These are phyloP conservation scores for Gossypium sturtianum DNA, from an alignment of 345 rosid species.

Conservation along the genomic window DNA sequence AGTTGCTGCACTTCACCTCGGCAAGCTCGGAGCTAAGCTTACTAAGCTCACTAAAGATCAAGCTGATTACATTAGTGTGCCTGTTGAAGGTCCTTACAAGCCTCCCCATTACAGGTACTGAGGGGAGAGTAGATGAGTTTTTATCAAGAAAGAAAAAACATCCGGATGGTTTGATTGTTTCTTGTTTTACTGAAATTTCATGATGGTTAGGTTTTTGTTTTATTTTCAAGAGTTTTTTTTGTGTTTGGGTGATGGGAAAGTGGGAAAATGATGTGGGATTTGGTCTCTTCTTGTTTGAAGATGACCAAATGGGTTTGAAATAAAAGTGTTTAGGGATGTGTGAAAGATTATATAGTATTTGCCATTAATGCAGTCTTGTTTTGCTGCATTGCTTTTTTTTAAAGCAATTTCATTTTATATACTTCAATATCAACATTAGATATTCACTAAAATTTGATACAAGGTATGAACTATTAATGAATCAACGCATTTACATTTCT, in stretches of 20 bases:
- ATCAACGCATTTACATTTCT: too few relatives aligned
- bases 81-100: conserved; percentile 94
- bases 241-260: conserved; percentile 18
- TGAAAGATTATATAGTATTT: not conserved
- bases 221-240: conserved; percentile 12
- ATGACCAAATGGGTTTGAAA: conserved; percentile 2
- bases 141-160: not conserved
- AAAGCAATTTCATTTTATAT: too few relatives aligned
- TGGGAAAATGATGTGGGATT: not conserved
- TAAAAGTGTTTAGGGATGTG: not conserved
- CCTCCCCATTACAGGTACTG: conserved; percentile 91
- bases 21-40: conserved; percentile 89
- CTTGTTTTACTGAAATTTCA: conserved; percentile 1
- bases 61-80: conserved; percentile 80
- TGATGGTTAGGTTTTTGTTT: conserved; percentile 12
- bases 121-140: conserved; percentile 5
- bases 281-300: conserved; percentile 15
- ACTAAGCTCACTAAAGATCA: conserved; percentile 78
- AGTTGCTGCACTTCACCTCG: conserved; percentile 89
- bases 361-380: not conserved
- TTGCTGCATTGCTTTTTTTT: not conserved
- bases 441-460: too few relatives aligned
- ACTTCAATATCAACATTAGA: too few relatives aligned
- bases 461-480: too few relatives aligned
- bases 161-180: conserved; percentile 15